Evolutionary conservation across 495 filamentous ascomycete species (phyloP), one percentile per base, ranked within the genome.

Genomic region (Lophium mytilinum): DNA sequence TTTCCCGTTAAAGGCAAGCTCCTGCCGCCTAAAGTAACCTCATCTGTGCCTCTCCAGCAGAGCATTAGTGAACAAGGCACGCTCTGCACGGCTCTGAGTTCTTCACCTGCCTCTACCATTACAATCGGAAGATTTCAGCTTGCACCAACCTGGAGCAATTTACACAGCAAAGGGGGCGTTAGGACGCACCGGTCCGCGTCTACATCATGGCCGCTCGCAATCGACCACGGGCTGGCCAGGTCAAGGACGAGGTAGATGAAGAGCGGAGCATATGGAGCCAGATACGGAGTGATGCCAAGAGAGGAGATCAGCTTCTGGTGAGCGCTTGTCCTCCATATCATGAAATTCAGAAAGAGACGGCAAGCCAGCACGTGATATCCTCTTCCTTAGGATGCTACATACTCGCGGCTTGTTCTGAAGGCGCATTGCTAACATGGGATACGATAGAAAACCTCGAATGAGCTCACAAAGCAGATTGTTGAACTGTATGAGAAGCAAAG

Each of bases 191-290:
- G 24, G 24, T 30, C 6, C 24, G 3, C 24, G 24, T 30, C 24
- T 18, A 34, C 56, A 58, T 37, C 24, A 76, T 77, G 75, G 69
- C 75, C 36, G 65, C 71, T 35, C 64, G 75, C 10, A 76, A 65
- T 60, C 50, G 76, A 33, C 71, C 73, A 19, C 64, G 75, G 8
- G 61, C 70, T n/a, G 60, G 63, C 34, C 65, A 68, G 37, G 52
- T 63, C 5, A 77, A 74, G 49, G 75, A 78, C n/a, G 76, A 78
- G 48, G 52, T 68, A 18, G 68, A 84, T 58, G 83, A 86, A 67
- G 83, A 85, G 66, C 76, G 79, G 42, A 76, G 78, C 54, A 75
- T 86, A 67, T 86, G 83, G 83, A 81, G 76, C 53, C 76, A 79
- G 56, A 82, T 86, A 46, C 72, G 78, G 30, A 78, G 76, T 42